A percentile compares a stretch with the other conserved stretches of the same genome.
Evolutionary conservation across 202 grass and related monocot species (phyloP).

Genomic region (Hordeum pubiflorum): DNA sequence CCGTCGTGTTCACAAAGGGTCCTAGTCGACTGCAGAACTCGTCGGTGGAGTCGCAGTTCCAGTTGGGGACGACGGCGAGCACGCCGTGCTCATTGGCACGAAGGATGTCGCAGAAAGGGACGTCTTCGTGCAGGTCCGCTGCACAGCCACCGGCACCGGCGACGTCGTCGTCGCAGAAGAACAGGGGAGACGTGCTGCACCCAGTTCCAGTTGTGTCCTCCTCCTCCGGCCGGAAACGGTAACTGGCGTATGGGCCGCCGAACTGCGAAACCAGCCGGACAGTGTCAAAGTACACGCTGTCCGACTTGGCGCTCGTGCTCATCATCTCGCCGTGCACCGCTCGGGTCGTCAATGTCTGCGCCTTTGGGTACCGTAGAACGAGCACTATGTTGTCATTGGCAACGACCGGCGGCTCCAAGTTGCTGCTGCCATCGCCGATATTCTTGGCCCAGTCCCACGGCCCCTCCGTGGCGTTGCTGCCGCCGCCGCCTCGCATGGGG

Average conservation of each 20-base stretch:
- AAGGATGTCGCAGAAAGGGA: neutral
- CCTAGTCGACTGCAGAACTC: conserved; percentile 44
- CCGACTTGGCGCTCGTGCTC: conserved; percentile 27
- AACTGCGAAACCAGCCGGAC: conserved; percentile 38
- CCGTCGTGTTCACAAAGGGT: conserved; percentile 29
- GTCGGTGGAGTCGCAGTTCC: conserved; percentile 36
- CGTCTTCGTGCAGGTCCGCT: conserved; percentile 26
- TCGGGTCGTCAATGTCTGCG: conserved; percentile 26
- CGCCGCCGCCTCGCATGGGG: conserved; percentile 29
- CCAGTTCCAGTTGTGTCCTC: neutral
- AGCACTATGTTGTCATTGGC: conserved; percentile 36
- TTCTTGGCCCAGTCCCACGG: conserved; percentile 43
- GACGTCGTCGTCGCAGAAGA: neutral
- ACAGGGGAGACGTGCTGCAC: neutral
- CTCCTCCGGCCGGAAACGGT: conserved; percentile 23
- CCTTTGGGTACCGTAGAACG: conserved; percentile 44
- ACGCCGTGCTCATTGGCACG: neutral
- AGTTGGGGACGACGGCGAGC: conserved; percentile 34
- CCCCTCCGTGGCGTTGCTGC: neutral
- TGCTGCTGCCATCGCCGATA: neutral
- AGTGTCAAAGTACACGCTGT: conserved; percentile 35
- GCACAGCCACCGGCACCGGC: neutral
- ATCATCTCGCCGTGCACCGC: conserved; percentile 44
- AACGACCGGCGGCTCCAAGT: conserved; percentile 2
- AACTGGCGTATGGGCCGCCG: conserved; percentile 13